Evolutionary conservation across 2,329 filamentous ascomycete genomes (phyloP).

Genomic region (Aureobasidium pullulans): DNA sequence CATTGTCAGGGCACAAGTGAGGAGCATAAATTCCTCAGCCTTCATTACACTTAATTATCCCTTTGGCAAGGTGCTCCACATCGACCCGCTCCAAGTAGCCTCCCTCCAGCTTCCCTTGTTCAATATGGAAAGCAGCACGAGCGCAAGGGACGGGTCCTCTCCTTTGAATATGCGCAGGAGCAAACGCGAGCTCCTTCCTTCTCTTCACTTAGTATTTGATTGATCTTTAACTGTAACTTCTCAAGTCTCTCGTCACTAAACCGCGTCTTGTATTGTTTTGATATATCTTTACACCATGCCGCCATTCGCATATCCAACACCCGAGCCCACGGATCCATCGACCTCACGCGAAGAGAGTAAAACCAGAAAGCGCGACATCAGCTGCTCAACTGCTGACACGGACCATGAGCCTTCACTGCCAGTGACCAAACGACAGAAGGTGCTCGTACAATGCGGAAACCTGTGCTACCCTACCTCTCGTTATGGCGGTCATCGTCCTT

Average conservation of each 20-base stretch:
- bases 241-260: too few species aligned
- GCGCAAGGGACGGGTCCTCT: background rate
- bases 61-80: background rate
- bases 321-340: background rate
- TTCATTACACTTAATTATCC: background rate
- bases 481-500: background rate
- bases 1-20: background rate
- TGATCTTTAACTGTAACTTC: background rate
- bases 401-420: background rate
- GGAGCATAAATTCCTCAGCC: background rate
- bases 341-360: background rate
- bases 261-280: background rate
- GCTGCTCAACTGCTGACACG: too few species aligned
- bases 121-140: background rate
- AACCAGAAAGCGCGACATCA: background rate
- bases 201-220: background rate
- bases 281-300: background rate
- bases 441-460: background rate
- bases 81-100: background rate
- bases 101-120: background rate
- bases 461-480: background rate
- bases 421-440: background rate
- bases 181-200: background rate
- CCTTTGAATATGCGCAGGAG: background rate
- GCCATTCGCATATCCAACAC: background rate